Percentiles rank a stretch among this genome's conserved stretches.
These are phyloP conservation scores for Cryptococcus jaspeensis DNA, from an alignment of 1,284 basidiomycete species.

Conservation along the genomic window DNA sequence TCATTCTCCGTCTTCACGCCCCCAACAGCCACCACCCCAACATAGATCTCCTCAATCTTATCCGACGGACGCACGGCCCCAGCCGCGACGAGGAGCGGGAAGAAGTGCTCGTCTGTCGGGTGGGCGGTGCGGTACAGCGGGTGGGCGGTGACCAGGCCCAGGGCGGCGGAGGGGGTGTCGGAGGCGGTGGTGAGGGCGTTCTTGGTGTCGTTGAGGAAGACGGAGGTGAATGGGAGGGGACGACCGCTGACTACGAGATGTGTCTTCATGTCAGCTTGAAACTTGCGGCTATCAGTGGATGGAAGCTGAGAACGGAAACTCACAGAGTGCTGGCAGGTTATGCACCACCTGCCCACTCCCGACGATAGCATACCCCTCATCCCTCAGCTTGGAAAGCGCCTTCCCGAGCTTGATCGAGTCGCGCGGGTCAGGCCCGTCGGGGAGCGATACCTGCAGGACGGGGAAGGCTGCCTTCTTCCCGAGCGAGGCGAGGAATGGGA, in stretches of 20 bases:
- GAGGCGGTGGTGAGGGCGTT: slow-evolving; percentile 20
- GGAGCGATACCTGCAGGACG: slow-evolving; percentile 53
- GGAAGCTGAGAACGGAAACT: slow-evolving; percentile 8
- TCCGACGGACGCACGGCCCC: slow-evolving; percentile 29
- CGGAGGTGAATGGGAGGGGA: slow-evolving; percentile 23
- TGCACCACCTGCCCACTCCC: slow-evolving; percentile 48
- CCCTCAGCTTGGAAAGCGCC: slow-evolving; percentile 44
- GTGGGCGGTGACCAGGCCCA: slow-evolving; percentile 35
- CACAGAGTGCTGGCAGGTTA: slow-evolving; percentile 46
- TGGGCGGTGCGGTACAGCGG: slow-evolving; percentile 42
- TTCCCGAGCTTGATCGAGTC: slow-evolving; percentile 49
- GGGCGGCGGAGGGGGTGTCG: slow-evolving; percentile 15
- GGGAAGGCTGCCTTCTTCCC: slow-evolving; percentile 41
- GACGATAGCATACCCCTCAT: slow-evolving; percentile 46
- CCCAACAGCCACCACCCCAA: slow-evolving; percentile 15
- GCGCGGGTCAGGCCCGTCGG: slow-evolving; percentile 38
- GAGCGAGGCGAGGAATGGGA: slow-evolving; percentile 53
- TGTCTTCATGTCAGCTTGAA: background rate
- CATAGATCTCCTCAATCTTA: slow-evolving; percentile 32
- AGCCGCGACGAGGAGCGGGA: slow-evolving; percentile 45
- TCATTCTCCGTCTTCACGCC: slow-evolving; percentile 17
- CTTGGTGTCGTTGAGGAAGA: slow-evolving; percentile 31
- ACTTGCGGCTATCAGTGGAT: background rate
- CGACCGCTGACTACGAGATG: slow-evolving; percentile 21
- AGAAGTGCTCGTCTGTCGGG: slow-evolving; percentile 49